Conservation (phyloP, 768 basidiomycete genomes). For the Neoboletus magnificus region DNA sequence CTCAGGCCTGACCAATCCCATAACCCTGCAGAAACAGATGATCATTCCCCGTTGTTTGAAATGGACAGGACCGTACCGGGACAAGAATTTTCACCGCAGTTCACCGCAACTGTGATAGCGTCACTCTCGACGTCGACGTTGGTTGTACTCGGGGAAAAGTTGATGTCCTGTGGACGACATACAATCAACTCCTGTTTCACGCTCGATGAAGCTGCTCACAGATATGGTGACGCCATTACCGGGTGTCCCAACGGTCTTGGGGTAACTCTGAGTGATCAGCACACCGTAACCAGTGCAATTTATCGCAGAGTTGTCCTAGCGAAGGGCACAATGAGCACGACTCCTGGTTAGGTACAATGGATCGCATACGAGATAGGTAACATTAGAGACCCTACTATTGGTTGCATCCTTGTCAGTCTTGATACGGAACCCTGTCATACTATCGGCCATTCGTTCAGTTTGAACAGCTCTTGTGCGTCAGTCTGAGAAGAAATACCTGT, state of each 20-base stretch:
- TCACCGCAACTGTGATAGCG: conserved; percentile 49
- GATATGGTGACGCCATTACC: conserved; percentile 57
- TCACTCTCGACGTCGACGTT: conserved; percentile 40
- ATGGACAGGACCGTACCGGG: conserved; percentile 33
- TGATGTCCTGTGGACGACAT: conserved; percentile 39
- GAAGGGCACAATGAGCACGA: not conserved
- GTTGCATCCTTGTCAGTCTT: conserved; percentile 50
- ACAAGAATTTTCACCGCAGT: conserved; percentile 54
- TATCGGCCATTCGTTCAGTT: conserved; percentile 16
- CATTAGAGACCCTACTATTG: conserved; percentile 44
- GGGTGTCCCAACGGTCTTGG: conserved; percentile 47
- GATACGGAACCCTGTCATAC: conserved; percentile 57
- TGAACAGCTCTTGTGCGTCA: not conserved
- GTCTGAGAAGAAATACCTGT: conserved; percentile 38
- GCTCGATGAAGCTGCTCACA: conserved; percentile 35
- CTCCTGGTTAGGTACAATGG: not conserved
- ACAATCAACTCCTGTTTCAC: not conserved
- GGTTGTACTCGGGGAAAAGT: conserved; percentile 42
- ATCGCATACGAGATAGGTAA: conserved; percentile 46
- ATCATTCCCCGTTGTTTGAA: not conserved
- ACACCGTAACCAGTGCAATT: conserved; percentile 51
- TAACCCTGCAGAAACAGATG: conserved; percentile 27
- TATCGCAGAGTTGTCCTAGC: conserved; percentile 51
- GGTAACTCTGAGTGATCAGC: conserved; percentile 64
- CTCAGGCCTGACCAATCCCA: conserved; percentile 52